phyloP scores from a whole-genome alignment of 164 flowering plant species.

The Brasenia schreberi region DNA sequence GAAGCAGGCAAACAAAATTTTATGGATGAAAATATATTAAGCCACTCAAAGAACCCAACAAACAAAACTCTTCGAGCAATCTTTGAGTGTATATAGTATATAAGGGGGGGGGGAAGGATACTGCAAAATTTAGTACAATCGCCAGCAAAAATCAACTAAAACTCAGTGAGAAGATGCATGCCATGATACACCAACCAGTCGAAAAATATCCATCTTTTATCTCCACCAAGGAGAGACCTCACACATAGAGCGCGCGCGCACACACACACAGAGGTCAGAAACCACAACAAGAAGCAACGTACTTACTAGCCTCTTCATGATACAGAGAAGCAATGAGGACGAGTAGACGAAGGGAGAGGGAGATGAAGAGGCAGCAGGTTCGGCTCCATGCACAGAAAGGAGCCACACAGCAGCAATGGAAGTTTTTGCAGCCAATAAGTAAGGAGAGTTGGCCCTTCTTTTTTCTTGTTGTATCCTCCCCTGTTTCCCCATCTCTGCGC shows the following conservation, averaged over 20 bases:
- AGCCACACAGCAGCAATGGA: not conserved
- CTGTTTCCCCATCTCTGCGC: no score
- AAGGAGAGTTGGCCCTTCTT: no score
- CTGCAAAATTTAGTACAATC: no score
- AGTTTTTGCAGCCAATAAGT: not conserved
- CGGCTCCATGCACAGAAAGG: not conserved
- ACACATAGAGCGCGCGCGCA: not conserved
- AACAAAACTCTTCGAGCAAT: no score
- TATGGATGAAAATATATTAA: no score
- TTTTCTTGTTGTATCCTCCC: no score
- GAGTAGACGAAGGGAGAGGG: no score
- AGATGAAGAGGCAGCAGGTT: not conserved
- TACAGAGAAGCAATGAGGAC: constrained; percentile 5
- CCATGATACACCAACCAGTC: not conserved
- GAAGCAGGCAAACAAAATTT: no score
- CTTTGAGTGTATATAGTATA: no score
- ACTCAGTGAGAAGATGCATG: not conserved
- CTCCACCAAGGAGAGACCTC: not conserved
- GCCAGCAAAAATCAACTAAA: not conserved
- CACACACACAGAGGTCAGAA: not conserved
- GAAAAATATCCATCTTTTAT: not conserved
- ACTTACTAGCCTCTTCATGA: constrained; percentile 89
- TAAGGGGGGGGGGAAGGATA: no score
- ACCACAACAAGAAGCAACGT: constrained; percentile 26
- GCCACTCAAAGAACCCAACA: no score